phyloP scores from a whole-genome alignment of 2,329 filamentous ascomycete species.

The Colletotrichum sansevieriae region DNA sequence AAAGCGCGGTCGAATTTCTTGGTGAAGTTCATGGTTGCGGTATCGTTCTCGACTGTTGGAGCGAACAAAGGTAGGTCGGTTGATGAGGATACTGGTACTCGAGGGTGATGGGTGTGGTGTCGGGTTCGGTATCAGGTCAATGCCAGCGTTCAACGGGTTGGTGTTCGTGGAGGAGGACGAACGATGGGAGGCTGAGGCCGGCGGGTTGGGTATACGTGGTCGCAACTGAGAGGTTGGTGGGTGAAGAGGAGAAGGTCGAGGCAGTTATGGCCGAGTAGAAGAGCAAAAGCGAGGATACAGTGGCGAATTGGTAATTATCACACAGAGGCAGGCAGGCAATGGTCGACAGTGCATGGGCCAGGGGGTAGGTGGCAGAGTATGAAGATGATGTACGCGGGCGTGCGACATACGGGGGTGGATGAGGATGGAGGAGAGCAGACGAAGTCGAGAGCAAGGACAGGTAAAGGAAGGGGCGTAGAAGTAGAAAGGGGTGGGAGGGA shows the following conservation, averaged over 20 bases:
- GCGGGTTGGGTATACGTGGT: slow-evolving; percentile 1
- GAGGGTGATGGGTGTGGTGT: slow-evolving; percentile 7
- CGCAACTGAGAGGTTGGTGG: slow-evolving; percentile 23
- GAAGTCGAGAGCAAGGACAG: slow-evolving; percentile 18
- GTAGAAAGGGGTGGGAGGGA: slow-evolving; percentile 21
- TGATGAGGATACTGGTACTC: neutral
- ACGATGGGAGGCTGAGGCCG: slow-evolving; percentile 7
- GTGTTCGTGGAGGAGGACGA: slow-evolving; percentile 4
- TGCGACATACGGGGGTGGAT: neutral
- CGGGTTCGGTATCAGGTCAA: slow-evolving; percentile 24
- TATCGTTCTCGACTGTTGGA: neutral
- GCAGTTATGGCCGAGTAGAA: neutral
- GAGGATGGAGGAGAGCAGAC: slow-evolving; percentile 1
- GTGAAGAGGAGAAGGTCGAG: neutral
- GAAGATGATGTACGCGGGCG: neutral
- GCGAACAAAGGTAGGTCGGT: neutral
- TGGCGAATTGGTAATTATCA: slow-evolving; percentile 33
- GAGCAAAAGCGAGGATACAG: slow-evolving; percentile 20
- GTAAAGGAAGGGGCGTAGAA: neutral
- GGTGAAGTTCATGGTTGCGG: slow-evolving; percentile 65
- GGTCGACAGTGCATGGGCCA: slow-evolving; percentile 38
- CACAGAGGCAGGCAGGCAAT: slow-evolving; percentile 25
- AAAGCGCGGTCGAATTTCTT: slow-evolving; percentile 97
- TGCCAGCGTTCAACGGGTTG: slow-evolving; percentile 37
- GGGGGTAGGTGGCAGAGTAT: slow-evolving; percentile 9